Evolutionary conservation across 1,284 basidiomycete genomes (phyloP).

Genomic region (Irpex lacteus): DNA sequence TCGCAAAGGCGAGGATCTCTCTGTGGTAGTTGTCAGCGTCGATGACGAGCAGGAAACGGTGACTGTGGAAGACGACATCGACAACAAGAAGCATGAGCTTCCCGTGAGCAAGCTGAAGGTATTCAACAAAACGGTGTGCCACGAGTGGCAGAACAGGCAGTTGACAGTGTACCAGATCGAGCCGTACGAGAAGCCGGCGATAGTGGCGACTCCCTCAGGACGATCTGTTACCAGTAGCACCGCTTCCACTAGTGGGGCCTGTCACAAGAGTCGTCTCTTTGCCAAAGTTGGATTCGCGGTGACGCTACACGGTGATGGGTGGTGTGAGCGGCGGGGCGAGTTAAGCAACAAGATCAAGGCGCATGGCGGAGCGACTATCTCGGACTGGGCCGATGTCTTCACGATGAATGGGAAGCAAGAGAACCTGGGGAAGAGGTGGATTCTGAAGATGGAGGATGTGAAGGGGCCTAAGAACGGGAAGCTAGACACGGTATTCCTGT

Average conservation of each 20-base stretch:
- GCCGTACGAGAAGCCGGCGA: slow-evolving; percentile 32
- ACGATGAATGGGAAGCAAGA: slow-evolving; percentile 49
- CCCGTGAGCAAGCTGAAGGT: slow-evolving; percentile 41
- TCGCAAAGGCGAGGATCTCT: slow-evolving; percentile 19
- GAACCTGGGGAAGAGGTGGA: slow-evolving; percentile 48
- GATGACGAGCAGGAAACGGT: slow-evolving; percentile 28
- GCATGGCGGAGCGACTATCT: slow-evolving; percentile 59
- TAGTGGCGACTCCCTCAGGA: slow-evolving; percentile 46
- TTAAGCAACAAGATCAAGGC: slow-evolving; percentile 44
- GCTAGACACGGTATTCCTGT: slow-evolving; percentile 62
- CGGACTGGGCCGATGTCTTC: slow-evolving; percentile 69
- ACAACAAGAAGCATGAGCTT: slow-evolving; percentile 30
- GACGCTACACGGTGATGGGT: slow-evolving; percentile 20
- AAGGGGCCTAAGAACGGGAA: slow-evolving; percentile 26
- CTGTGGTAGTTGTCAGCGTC: slow-evolving; percentile 34
- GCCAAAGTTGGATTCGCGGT: slow-evolving; percentile 37
- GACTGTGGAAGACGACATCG: slow-evolving; percentile 26
- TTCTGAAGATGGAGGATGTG: slow-evolving; percentile 44
- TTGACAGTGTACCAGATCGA: slow-evolving; percentile 40
- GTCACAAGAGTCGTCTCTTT: slow-evolving; percentile 34
- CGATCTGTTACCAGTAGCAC: slow-evolving; percentile 26
- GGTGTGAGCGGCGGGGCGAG: slow-evolving; percentile 32
- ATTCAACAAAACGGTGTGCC: slow-evolving; percentile 43
- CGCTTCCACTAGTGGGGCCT: slow-evolving; percentile 19
- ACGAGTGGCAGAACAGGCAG: slow-evolving; percentile 51